Conservation (phyloP, 2,329 filamentous ascomycete species). For the Colletotrichum musicola region DNA sequence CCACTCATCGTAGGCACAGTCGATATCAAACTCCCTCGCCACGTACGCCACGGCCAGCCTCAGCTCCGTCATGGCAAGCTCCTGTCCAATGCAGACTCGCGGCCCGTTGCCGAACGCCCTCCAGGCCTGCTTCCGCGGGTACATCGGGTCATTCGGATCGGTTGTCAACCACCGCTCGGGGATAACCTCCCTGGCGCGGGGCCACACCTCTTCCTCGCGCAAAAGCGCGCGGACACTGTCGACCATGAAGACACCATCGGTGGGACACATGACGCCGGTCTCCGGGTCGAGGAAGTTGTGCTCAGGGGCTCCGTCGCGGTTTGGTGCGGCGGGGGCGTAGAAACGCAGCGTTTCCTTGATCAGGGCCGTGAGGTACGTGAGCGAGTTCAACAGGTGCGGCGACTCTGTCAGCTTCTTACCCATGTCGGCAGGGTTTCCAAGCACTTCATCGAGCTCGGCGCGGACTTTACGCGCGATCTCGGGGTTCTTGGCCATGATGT, state of each 20-base stretch:
- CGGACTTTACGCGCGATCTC: slow-evolving; percentile 43
- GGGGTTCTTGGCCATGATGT: slow-evolving; percentile 42
- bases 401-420: slow-evolving; percentile 52
- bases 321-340: slow-evolving; percentile 59
- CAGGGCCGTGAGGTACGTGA: slow-evolving; percentile 66
- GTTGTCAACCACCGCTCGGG: slow-evolving; percentile 57
- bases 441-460: slow-evolving; percentile 46
- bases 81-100: slow-evolving; percentile 67
- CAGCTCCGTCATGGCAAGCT: slow-evolving; percentile 66
- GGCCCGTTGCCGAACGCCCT: slow-evolving; percentile 65
- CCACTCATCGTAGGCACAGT: slow-evolving; percentile 56
- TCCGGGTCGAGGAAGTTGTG: slow-evolving; percentile 52
- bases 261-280: slow-evolving; percentile 51
- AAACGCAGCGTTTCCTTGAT: slow-evolving; percentile 67
- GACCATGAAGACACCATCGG: slow-evolving; percentile 47
- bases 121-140: slow-evolving; percentile 55
- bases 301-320: slow-evolving; percentile 49
- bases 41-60: slow-evolving; percentile 63
- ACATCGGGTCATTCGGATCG: slow-evolving; percentile 29
- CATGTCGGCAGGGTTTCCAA: slow-evolving; percentile 47
- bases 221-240: slow-evolving; percentile 34
- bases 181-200: slow-evolving; percentile 51
- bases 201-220: slow-evolving; percentile 52
- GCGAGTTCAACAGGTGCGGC: slow-evolving; percentile 59
- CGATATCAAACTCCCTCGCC: slow-evolving; percentile 63